Evolutionary conservation across 2,329 filamentous ascomycete species (phyloP), one percentile per base, ranked within the genome.

Genomic region (Colletotrichum orbiculare): DNA sequence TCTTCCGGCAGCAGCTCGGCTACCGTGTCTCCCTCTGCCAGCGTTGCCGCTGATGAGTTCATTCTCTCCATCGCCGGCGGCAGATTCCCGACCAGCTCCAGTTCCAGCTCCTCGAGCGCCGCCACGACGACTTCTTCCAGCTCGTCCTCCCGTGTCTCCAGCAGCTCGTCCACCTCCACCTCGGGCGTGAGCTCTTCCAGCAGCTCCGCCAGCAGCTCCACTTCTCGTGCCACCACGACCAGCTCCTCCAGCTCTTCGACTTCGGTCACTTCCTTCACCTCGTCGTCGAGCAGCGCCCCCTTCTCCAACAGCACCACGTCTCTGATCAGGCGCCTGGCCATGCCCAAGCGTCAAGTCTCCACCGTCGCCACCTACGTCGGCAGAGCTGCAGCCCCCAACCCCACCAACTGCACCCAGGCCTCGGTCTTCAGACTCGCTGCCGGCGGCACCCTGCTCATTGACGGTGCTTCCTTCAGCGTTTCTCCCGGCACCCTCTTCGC

Each of bases 351-450:
- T 38, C 60, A 63, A n/a, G 17, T n/a, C 8, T n/a, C 37, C 15
- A 34, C 38, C 38, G 33, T 25, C 43, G 43, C 38, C 25, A 57
- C 60, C n/a, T 63, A 57, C 12, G 54, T 63, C n/a, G 60, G 60
- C 12, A 45, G 42, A n/a, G 15, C 6, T 8, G 33, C 37, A 6
- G 38, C 15, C 45, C n/a, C 17, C 53, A 50, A 63, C 41, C 60
- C 60, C 2, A 43, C 54, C 38, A 58, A 63, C 48, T 63, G 60
- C 47, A 34, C 11, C 46, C 60, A 63, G 42, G 60, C 60, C 12
- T 34, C 60, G 7, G 11, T 39, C 34, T 63, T 63, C 54, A 58
- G 54, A 38, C 43, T 63, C 13, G 50, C 39, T 2, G n/a, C 39
- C 37, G 47, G 41, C 15, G 58, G 58, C 37, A 48, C 42, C 12